A percentile compares a stretch with the other conserved stretches of the same genome.
phyloP scores from a whole-genome alignment of 1,284 basidiomycete species.

The Sanghuangporus sanghuang region DNA sequence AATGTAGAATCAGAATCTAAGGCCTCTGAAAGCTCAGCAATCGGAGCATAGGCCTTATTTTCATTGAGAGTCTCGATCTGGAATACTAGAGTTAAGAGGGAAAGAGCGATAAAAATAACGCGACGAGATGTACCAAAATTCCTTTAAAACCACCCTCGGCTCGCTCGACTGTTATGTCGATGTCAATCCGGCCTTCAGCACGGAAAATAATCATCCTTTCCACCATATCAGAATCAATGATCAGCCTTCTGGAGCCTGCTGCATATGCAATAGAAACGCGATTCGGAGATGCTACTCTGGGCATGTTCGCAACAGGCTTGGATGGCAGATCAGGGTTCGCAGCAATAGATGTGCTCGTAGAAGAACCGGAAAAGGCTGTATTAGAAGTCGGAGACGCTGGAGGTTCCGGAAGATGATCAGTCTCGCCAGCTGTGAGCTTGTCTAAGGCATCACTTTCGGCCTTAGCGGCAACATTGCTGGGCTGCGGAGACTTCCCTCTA shows the following conservation, averaged over 20 bases:
- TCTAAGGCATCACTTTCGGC: conserved; percentile 17
- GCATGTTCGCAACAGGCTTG: conserved; percentile 21
- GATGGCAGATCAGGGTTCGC: conserved; percentile 16
- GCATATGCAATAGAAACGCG: conserved; percentile 94
- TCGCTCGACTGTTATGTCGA: conserved; percentile 57
- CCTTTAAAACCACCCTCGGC: conserved; percentile 61
- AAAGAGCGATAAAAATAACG: conserved; percentile 5
- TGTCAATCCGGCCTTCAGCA: conserved; percentile 81
- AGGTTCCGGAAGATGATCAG: conserved; percentile 50
- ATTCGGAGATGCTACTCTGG: conserved; percentile 59
- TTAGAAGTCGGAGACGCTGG: conserved; percentile 51
- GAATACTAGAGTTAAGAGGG: conserved; percentile 17
- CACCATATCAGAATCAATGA: conserved; percentile 86
- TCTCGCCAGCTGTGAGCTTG: conserved; percentile 24
- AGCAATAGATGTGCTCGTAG: conserved; percentile 35
- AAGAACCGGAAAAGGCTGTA: conserved; percentile 43
- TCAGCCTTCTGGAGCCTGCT: conserved; percentile 77
- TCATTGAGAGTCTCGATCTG: conserved; percentile 74
- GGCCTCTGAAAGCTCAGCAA: conserved; percentile 43
- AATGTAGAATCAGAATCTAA: conserved; percentile 51
- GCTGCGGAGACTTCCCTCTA: conserved; percentile 11
- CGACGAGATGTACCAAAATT: conserved; percentile 49
- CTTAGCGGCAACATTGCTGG: conserved; percentile 11
- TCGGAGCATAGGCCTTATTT: conserved; percentile 61
- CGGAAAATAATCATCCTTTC: conserved; percentile 78